A percentile compares a stretch with the other conserved stretches of the same genome.
Conservation (phyloP, 495 filamentous ascomycete species). For the Neurospora sp. region DNA sequence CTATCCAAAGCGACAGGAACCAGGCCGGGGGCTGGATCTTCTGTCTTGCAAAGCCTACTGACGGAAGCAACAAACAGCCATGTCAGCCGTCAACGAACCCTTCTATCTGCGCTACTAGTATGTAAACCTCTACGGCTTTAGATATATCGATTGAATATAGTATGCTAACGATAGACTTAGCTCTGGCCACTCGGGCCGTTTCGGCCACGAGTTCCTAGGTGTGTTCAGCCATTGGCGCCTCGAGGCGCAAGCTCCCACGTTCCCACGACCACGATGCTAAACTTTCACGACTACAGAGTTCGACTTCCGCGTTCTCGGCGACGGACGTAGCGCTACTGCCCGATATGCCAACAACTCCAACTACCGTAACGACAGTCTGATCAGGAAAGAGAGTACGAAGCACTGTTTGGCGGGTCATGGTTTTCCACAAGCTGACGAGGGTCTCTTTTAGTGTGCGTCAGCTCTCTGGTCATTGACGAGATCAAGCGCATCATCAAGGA, state of each 20-base stretch:
- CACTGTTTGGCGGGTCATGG: background rate
- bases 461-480: slow-evolving; percentile 81
- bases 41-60: background rate
- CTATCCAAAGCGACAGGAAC: slow-evolving; percentile 2
- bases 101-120: slow-evolving; percentile 99
- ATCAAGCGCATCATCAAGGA: slow-evolving; percentile 96
- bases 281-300: slow-evolving; percentile 55
- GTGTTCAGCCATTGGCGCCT: slow-evolving; percentile 12
- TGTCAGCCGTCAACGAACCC: slow-evolving; percentile 46
- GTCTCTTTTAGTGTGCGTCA: slow-evolving; percentile 76
- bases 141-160: background rate
- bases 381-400: slow-evolving; percentile 94
- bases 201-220: slow-evolving; percentile 98
- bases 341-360: slow-evolving; percentile 99
- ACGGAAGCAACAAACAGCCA: slow-evolving; percentile 12
- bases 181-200: slow-evolving; percentile 94
- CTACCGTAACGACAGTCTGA: slow-evolving; percentile 96
- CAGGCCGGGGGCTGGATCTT: background rate
- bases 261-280: slow-evolving; percentile 4
- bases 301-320: slow-evolving; percentile 85
- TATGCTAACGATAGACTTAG: slow-evolving; percentile 39
- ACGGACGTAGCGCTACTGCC: slow-evolving; percentile 89
- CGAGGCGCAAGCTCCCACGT: background rate
- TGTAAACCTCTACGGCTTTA: slow-evolving; percentile 3
- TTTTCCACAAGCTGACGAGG: background rate